Conservation (phyloP, 1,284 basidiomycete genomes). For the Heterobasidion annosum region DNA sequence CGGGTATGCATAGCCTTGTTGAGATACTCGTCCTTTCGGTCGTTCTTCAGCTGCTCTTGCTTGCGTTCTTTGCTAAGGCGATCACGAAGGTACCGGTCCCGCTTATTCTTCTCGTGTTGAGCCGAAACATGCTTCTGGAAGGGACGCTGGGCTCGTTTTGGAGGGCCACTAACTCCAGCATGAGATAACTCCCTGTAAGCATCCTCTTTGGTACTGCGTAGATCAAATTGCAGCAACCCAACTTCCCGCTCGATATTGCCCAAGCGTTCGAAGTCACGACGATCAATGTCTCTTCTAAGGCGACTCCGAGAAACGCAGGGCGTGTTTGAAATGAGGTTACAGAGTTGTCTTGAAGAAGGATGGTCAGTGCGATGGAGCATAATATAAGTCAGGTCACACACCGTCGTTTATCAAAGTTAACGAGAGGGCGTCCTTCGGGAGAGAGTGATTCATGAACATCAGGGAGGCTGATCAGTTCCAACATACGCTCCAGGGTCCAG, state of each 20-base stretch:
- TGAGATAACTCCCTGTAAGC: constrained; percentile 52
- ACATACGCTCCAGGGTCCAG: constrained; percentile 71
- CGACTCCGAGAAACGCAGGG: constrained; percentile 31
- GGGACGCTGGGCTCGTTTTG: constrained; percentile 50
- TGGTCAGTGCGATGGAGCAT: constrained; percentile 3
- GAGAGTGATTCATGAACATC: constrained; percentile 49
- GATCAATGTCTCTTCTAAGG: constrained; percentile 45
- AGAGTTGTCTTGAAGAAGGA: constrained; percentile 42
- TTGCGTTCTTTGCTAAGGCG: constrained; percentile 65
- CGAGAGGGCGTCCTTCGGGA: constrained; percentile 41
- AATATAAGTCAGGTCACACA: constrained; percentile 19
- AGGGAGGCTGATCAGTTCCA: constrained; percentile 66
- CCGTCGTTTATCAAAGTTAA: constrained; percentile 79
- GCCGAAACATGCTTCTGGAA: constrained; percentile 53
- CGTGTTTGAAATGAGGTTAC: constrained; percentile 50
- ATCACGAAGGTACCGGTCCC: constrained; percentile 59
- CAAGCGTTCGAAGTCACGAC: constrained; percentile 63
- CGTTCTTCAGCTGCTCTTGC: constrained; percentile 59
- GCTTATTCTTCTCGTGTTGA: constrained; percentile 72
- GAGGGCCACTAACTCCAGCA: constrained; percentile 25
- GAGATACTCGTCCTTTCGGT: constrained; percentile 64
- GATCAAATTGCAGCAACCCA: constrained; percentile 48
- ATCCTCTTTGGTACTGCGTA: constrained; percentile 63
- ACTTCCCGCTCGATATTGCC: constrained; percentile 67
- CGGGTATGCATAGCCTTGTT: constrained; percentile 56